Evolutionary conservation across 2,329 filamentous ascomycete genomes (phyloP).

Genomic region (Clarireedia sp.): DNA sequence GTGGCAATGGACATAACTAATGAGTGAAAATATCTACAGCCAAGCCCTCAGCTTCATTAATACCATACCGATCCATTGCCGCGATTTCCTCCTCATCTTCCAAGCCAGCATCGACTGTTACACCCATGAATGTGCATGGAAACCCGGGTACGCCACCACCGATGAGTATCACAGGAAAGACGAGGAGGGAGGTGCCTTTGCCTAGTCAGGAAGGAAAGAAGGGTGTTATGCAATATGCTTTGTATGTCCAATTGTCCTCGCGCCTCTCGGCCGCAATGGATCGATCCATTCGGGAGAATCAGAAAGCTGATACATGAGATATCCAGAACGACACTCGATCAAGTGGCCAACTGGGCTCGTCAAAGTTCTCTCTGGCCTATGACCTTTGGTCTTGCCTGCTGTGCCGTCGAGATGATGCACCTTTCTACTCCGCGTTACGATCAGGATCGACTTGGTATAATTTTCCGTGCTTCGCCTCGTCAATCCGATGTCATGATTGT

Average conservation of each 20-base stretch:
- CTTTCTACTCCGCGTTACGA: constrained; percentile 82
- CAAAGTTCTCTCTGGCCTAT: constrained; percentile 83
- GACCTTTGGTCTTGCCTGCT: constrained; percentile 84
- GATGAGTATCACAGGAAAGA: constrained; percentile 39
- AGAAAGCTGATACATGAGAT: neutral
- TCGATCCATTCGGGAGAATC: neutral
- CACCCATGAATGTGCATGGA: constrained; percentile 45
- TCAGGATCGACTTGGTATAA: constrained; percentile 80
- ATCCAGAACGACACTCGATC: constrained; percentile 64
- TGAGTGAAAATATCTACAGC: constrained; percentile 36
- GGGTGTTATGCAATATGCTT: constrained; percentile 73
- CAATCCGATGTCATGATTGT: constrained; percentile 94
- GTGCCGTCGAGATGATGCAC: constrained; percentile 90
- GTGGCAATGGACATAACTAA: constrained; percentile 3
- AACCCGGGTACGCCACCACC: constrained; percentile 44
- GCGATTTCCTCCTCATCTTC: constrained; percentile 59
- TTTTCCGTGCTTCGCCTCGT: constrained; percentile 80
- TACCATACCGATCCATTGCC: constrained; percentile 55
- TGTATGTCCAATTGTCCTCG: constrained; percentile 50
- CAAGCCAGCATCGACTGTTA: constrained; percentile 51
- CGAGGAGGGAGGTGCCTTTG: constrained; percentile 65
- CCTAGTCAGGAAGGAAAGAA: constrained; percentile 74
- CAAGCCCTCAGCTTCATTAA: constrained; percentile 55
- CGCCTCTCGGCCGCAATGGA: neutral
- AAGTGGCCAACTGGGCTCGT: constrained; percentile 75